Conservation (phyloP, 306 rosid genomes). For the Gynostemma pentaphyllum region DNA sequence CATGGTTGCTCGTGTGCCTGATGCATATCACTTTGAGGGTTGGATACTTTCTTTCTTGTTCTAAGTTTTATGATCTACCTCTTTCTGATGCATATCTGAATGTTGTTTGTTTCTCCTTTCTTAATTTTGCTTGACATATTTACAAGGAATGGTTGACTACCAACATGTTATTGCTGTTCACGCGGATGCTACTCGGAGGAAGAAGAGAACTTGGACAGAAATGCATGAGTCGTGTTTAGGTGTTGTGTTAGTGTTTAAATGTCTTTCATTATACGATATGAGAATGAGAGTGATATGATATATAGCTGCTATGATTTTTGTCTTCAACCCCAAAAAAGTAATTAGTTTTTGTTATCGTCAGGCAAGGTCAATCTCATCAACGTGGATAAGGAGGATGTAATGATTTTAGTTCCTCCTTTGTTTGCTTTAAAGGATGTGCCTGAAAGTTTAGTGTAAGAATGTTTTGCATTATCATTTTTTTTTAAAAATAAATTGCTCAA, state of each 20-base stretch:
- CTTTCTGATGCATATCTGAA: conserved; percentile 5
- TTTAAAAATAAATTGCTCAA: too few species aligned
- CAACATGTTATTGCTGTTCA: conserved; percentile 84
- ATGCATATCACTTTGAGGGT: conserved; percentile 79
- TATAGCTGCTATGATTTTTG: background rate
- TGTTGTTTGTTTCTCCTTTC: background rate
- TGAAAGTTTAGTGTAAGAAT: conserved; percentile 66
- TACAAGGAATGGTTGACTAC: conserved; percentile 80
- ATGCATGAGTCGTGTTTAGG: conserved; percentile 47
- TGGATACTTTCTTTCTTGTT: background rate
- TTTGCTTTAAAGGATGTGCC: conserved; percentile 75
- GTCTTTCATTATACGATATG: conserved; percentile 7
- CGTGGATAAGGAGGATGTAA: conserved; percentile 60
- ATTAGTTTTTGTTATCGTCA: conserved; percentile 11
- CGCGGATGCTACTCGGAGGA: conserved; percentile 51
- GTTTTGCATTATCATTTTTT: conserved; percentile 11
- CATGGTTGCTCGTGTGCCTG: conserved; percentile 41
- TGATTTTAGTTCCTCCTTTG: conserved; percentile 68
- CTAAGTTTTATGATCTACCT: background rate
- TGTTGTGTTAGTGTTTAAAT: conserved; percentile 22
- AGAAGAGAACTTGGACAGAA: conserved; percentile 54
- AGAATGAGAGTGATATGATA: background rate
- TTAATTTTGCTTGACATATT: conserved; percentile 9
- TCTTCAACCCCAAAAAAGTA: background rate
- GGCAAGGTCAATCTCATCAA: conserved; percentile 49